Conservation (phyloP, 805 yeast genomes). For the Candida stauntonica region DNA sequence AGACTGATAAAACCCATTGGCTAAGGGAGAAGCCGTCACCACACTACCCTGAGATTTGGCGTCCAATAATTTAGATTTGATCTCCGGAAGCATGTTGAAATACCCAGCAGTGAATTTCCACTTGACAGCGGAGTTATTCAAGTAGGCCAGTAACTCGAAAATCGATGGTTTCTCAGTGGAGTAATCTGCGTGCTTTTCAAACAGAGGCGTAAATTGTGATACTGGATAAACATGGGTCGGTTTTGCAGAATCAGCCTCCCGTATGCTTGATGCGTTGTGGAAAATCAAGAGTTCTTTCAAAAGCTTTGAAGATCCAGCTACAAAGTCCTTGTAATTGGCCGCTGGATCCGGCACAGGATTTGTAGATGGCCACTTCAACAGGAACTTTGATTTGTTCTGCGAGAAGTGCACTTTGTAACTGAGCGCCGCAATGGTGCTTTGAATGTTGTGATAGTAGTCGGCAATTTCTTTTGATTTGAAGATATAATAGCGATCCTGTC, state of each 20-base stretch:
- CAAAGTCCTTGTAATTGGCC: slow-evolving; percentile 44
- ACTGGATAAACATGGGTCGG: slow-evolving; percentile 81
- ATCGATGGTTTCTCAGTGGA: slow-evolving; percentile 84
- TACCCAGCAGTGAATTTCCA: slow-evolving; percentile 97
- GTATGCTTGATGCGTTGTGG: slow-evolving; percentile 18
- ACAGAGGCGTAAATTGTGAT: slow-evolving; percentile 84
- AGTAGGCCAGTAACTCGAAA: slow-evolving; percentile 51
- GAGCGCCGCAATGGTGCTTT: slow-evolving; percentile 58
- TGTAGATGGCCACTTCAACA: slow-evolving; percentile 68
- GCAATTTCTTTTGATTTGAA: slow-evolving; percentile 56
- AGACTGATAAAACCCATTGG: slow-evolving; percentile 88
- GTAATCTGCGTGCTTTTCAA: slow-evolving; percentile 51
- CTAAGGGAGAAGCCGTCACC: slow-evolving; percentile 89
- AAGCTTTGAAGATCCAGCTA: slow-evolving; percentile 50
- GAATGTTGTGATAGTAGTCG: slow-evolving; percentile 72
- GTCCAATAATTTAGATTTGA: slow-evolving; percentile 51
- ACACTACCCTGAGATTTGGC: slow-evolving; percentile 62
- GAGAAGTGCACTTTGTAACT: slow-evolving; percentile 61
- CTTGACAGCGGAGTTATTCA: slow-evolving; percentile 48
- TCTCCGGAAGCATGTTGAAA: slow-evolving; percentile 82
- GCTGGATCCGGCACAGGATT: slow-evolving; percentile 69
- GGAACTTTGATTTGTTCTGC: slow-evolving; percentile 43
- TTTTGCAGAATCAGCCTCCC: slow-evolving; percentile 21
- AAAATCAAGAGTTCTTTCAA: slow-evolving; percentile 58
- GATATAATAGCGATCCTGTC: slow-evolving; percentile 89